Conservation (phyloP, 2,329 filamentous ascomycete genomes). For the Chalara sp. region DNA sequence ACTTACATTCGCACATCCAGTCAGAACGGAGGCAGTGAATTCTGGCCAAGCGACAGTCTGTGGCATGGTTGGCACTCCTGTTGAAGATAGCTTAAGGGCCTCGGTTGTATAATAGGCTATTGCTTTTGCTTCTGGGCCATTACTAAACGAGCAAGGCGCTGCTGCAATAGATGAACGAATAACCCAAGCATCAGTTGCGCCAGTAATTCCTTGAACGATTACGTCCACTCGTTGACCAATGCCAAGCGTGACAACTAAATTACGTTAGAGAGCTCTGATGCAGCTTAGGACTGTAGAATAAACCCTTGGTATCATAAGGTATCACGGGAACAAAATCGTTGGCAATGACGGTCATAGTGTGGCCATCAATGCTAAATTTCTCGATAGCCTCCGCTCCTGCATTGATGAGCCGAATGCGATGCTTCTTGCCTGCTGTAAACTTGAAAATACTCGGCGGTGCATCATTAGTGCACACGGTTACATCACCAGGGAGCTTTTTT, state of each 20-base stretch:
- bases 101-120: conserved; percentile 57
- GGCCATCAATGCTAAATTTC: conserved; percentile 39
- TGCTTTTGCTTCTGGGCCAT: conserved; percentile 46
- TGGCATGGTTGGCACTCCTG: conserved; percentile 1
- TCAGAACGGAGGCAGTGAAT: conserved; percentile 6
- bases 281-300: conserved; percentile 27
- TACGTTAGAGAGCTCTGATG: not conserved
- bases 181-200: conserved; percentile 38
- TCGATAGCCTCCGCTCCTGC: conserved; percentile 35
- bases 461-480: conserved; percentile 9
- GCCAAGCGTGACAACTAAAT: conserved; percentile 23
- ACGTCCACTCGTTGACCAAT: conserved; percentile 34
- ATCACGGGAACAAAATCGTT: conserved; percentile 54
- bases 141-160: conserved; percentile 35
- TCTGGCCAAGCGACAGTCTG: conserved; percentile 13
- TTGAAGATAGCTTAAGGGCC: not conserved
- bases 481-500: conserved; percentile 1
- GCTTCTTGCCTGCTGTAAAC: conserved; percentile 33
- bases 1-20: conserved; percentile 13
- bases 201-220: conserved; percentile 37
- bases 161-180: conserved; percentile 45
- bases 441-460: conserved; percentile 23
- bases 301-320: conserved; percentile 53
- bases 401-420: conserved; percentile 37
- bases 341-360: conserved; percentile 55